Evolutionary conservation across 164 flowering plant species (phyloP), one percentile per base, ranked within the genome.

Genomic region (Dillenia suffruticosa): DNA sequence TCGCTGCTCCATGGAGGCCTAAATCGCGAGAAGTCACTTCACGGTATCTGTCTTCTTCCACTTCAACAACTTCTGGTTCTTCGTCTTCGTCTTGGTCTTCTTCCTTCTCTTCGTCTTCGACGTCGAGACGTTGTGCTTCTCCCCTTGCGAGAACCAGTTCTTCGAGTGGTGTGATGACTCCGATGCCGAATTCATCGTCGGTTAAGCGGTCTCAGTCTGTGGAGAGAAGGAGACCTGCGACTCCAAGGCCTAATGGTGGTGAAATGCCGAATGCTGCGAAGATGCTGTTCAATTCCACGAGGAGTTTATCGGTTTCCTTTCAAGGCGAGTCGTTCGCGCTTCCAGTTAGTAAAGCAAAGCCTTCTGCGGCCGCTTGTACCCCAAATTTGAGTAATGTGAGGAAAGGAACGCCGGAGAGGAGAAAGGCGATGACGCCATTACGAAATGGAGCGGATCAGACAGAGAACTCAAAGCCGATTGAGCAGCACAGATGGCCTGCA

Each of bases 241-340:
- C 85, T 13, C 83, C 84, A 2, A 51, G 70, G 47, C 58, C 69
- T 15, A 58, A 53, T 48, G 51, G 22, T 46, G 72, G 66, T 2
- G 73, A 66, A 44, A 53, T 60, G 48, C 57, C 78, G 24, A 59
- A 68, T 3, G 81, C 85, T 9, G 79, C 78, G 65, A 81, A 52
- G 74, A 53, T 68, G 75, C 45, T 85, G 67, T 50, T 76, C 43
- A 79, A 75, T 54, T 80, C 88, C 9, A 59, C 70, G 61, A 77
- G 88, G 76, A 84, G 88, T 64, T 68, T 80, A 53, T 82, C 88
- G 5, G 87, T 79, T 47, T 84, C 91, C 49, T 84, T 86, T 70
- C 91, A 86, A 66, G 91, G 86, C 1, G 81, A 80, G 61, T 76
- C 91, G 69, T 80, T 74, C 50, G 45, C 81, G 53, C 15, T 72